phyloP scores from a whole-genome alignment of 139 green algal species.

The Chlamydomonas sphaeroides region DNA sequence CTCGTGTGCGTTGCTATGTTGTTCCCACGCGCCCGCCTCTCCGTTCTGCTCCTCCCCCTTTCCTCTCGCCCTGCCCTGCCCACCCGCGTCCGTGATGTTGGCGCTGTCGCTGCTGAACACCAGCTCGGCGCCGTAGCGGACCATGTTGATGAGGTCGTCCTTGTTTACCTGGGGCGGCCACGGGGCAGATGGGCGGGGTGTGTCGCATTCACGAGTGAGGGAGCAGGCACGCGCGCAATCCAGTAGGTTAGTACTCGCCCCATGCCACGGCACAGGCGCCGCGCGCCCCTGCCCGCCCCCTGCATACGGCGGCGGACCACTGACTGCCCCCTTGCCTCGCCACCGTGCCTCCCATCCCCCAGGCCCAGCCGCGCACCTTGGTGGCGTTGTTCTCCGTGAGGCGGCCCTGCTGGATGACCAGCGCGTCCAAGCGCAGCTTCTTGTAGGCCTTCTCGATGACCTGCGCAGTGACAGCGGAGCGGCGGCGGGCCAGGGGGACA shows the following conservation, averaged over 20 bases:
- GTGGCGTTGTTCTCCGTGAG: constrained; percentile 90
- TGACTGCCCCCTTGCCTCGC: too few species aligned
- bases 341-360: too few species aligned
- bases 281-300: too few species aligned
- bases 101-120: constrained; percentile 87
- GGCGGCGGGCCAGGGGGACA: background rate
- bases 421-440: constrained; percentile 98
- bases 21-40: too few species aligned
- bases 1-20: too few species aligned
- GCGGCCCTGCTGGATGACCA: constrained; percentile 99
- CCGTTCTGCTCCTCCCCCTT: too few species aligned
- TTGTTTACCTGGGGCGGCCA: constrained; percentile 93
- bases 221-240: too few species aligned
- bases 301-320: too few species aligned
- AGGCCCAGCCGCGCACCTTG: constrained; percentile 48
- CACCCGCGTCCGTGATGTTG: constrained; percentile 69
- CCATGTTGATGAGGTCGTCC: constrained; percentile 98
- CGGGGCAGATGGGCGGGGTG: too few species aligned
- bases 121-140: constrained; percentile 97
- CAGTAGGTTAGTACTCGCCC: too few species aligned
- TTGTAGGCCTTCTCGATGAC: constrained; percentile 99
- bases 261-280: too few species aligned
- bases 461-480: constrained; percentile 59
- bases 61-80: background rate
- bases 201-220: too few species aligned